Conservation (phyloP, 495 filamentous ascomycete species). For the Trichocladium antarcticum region DNA sequence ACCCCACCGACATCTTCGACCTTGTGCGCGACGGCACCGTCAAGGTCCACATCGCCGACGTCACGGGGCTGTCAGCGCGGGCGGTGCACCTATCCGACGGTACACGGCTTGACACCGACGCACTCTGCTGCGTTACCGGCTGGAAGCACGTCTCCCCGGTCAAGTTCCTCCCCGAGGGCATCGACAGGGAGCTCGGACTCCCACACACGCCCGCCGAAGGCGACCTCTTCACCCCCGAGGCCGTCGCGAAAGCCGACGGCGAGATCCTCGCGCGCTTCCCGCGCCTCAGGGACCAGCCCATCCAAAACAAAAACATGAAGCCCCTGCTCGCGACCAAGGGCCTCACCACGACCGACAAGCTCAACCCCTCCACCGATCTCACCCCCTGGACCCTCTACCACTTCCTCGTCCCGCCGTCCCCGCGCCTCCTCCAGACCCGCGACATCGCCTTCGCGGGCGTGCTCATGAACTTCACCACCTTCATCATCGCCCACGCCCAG, state of each 20-base stretch:
- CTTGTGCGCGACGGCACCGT: constrained; percentile 47
- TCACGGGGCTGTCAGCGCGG: constrained; percentile 38
- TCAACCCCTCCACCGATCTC: constrained; percentile 27
- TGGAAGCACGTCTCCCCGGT: constrained; percentile 56
- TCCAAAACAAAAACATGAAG: constrained; percentile 33
- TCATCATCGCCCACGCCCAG: constrained; percentile 53
- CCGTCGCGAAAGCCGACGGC: constrained; percentile 41
- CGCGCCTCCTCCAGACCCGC: constrained; percentile 38
- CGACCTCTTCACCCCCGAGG: constrained; percentile 22
- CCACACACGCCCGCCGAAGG: constrained; percentile 25
- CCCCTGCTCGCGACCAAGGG: constrained; percentile 34
- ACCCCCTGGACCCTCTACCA: constrained; percentile 46
- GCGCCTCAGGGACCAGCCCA: constrained; percentile 40
- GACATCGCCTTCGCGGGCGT: constrained; percentile 60
- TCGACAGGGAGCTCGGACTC: constrained; percentile 36
- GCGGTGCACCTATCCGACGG: constrained; percentile 48
- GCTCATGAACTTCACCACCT: constrained; percentile 52
- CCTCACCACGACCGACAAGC: constrained; percentile 23
- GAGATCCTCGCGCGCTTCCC: constrained; percentile 62
- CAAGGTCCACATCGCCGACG: constrained; percentile 51
- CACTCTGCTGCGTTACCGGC: constrained; percentile 57
- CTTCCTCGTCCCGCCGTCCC: constrained; percentile 57
- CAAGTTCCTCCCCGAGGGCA: constrained; percentile 49
- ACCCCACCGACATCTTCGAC: constrained; percentile 53
- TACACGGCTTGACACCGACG: constrained; percentile 45